Evolutionary conservation across 2,329 filamentous ascomycete genomes (phyloP), one percentile per base, ranked within the genome.

Genomic region (Pestalotiopsis sp.): DNA sequence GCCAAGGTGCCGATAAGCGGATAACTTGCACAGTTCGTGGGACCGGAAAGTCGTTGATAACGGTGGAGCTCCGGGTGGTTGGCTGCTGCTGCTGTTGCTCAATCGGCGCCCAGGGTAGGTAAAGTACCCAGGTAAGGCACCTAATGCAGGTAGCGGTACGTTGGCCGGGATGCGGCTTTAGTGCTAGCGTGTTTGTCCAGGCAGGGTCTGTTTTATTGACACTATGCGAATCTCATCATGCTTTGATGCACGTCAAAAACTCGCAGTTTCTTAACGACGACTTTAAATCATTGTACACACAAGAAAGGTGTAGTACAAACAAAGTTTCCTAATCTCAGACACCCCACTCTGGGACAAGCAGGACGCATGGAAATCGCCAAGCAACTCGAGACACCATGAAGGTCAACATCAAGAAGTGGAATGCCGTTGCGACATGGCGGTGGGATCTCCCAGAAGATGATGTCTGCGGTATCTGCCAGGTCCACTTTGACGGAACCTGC

Each of bases 401-500:
- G 83, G 94, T 98, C 84, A 96, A 90, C 62, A 96, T 98, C 82
- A 93, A 92, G 77, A 89, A 94, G 78, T 98, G 95, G 94, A 92
- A 96, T 76, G 93, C 94, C 4, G 94, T 99, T 71, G 96, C 96
- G 20, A 95, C 94, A 67, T 99, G 96, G 96, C 91, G 94, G 72
- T 99, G 96, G 96, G 94, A 98, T 79, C 93, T 98, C 77, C 94
- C 95, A 27, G 94, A 97, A 76, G 95, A 98, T 83, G 95, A 99
- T 79, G 95, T 98, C 71, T 99, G 96, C 76, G 96, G 96, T 76
- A 99, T 99, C 83, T 99, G 96, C 82, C 95, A 97, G 79, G 95
- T 97, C 71, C 93, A 97, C 77, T 99, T 98, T 79, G 96, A 99
- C 80, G 95, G 95, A 69, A 98, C 96, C 31, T 99, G 96, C 84